Evolutionary conservation across 2,329 filamentous ascomycete species (phyloP).

Genomic region (Helotiales sp.): DNA sequence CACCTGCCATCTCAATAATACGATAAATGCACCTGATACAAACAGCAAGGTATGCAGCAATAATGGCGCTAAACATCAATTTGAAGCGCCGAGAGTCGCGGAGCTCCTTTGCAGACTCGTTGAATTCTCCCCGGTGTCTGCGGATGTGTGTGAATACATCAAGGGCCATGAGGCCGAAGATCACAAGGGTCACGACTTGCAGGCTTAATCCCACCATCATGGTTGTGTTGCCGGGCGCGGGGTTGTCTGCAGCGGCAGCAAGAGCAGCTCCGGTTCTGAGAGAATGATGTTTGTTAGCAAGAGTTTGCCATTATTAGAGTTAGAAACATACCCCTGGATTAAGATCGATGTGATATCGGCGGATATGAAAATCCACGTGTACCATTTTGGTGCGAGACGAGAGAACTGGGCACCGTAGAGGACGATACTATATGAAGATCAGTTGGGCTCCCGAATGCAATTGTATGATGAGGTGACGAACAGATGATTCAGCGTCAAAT

Average conservation of each 20-base stretch:
- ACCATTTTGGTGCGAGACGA: constrained; percentile 12
- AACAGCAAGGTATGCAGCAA: neutral
- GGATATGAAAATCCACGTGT: constrained; percentile 11
- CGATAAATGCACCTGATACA: constrained; percentile 14
- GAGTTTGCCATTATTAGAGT: no score
- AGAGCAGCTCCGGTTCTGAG: constrained; percentile 6
- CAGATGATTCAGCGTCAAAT: constrained; percentile 14
- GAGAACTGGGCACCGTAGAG: constrained; percentile 14
- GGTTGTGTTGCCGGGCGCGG: neutral
- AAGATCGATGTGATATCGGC: constrained; percentile 12
- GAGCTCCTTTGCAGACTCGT: neutral
- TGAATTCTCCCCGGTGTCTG: neutral
- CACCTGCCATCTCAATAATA: constrained; percentile 64
- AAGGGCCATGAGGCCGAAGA: constrained; percentile 6
- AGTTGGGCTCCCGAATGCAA: no score
- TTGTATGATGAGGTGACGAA: neutral
- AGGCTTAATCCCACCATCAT: constrained; percentile 13
- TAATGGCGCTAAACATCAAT: neutral
- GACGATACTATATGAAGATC: constrained; percentile 3
- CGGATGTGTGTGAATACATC: constrained; percentile 8
- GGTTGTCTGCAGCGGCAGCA: neutral
- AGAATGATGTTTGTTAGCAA: no score
- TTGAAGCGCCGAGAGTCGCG: constrained; percentile 8
- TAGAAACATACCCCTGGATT: constrained; percentile 7
- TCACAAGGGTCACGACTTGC: constrained; percentile 12